Base-by-base conservation (phyloP, 768 basidiomycete species). In the Calocybe gangraenosa region DNA sequence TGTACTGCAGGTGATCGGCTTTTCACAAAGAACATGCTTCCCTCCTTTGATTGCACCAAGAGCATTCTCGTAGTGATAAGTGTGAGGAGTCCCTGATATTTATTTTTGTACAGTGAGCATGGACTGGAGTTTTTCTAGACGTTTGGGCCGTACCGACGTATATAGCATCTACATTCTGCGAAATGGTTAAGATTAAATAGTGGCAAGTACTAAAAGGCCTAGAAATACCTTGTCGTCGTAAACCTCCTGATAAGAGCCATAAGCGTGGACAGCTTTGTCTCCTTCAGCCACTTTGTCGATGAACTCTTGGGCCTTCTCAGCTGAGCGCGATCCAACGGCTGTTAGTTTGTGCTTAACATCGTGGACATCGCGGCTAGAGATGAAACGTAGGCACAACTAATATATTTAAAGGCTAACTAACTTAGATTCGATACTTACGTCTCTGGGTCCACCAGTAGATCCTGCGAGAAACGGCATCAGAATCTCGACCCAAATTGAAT, bases 1-100 rank as follows among this genome's bases (percentile, higher is more conserved):
- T 4, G 75, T 69, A 57, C 91, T 92, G 50, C 71, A 76, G 1
- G 92, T 93, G 41, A 87, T 84, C 0, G 90, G 88, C 48, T 95
- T 94, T 65, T 95, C 92, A 64, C 88, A 88, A 19, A 94, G 78
- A 33, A 94, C 82, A 61, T 92, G 80, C 64, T 93, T 95, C 46
- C 81, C 81, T 3, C 84, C 85, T 50, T 77, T 75, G 55, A 94
- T 78, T 7, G 87, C 85, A 45, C 78, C 83, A 52, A 83, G 65
- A 0, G 89, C 79, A 57, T 89, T 88, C 49, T 71, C 68, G 60
- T 91, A 89, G 68, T 95, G 92, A 48, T 76, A 71, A 1, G 87
- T 86, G 60, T 95, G 89, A 2, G 92, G 92, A 2, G 91, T 91
- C 7, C 87, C 88, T 83, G 51, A 3, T 13, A 23, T 18, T 30